These are phyloP conservation scores for Thelonectria rubi DNA, from an alignment of 2,329 filamentous ascomycete genomes.

Conservation along the genomic window DNA sequence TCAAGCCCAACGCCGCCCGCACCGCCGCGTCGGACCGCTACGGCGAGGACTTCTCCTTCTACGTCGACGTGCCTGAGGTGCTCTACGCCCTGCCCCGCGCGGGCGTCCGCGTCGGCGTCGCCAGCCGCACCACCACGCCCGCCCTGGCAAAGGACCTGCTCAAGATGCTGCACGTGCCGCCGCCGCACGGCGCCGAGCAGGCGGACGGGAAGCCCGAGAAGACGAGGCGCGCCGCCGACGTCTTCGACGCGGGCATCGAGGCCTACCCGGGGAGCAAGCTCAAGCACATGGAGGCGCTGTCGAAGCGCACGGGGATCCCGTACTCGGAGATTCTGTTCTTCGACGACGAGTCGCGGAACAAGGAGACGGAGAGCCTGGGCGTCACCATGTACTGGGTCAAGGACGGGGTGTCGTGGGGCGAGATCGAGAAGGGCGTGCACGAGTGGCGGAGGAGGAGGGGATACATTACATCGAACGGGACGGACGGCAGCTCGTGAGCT, in stretches of 20 bases:
- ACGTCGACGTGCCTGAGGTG: slow-evolving; percentile 72
- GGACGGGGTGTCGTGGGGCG: slow-evolving; percentile 79
- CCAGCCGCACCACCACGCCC: slow-evolving; percentile 82
- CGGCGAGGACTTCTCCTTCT: slow-evolving; percentile 76
- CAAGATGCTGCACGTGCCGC: slow-evolving; percentile 71
- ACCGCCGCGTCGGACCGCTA: slow-evolving; percentile 60
- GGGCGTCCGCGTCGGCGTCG: slow-evolving; percentile 71
- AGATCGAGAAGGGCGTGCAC: slow-evolving; percentile 81
- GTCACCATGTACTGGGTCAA: slow-evolving; percentile 85
- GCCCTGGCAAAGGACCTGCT: slow-evolving; percentile 84
- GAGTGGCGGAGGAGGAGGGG: slow-evolving; percentile 82
- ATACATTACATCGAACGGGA: slow-evolving; percentile 35
- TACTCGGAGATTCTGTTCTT: slow-evolving; percentile 95
- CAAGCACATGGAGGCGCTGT: slow-evolving; percentile 81
- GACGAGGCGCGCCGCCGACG: slow-evolving; percentile 60
- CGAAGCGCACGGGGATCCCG: slow-evolving; percentile 73
- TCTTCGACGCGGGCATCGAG: slow-evolving; percentile 69
- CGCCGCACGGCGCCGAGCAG: slow-evolving; percentile 39
- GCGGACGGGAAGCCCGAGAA: slow-evolving; percentile 41
- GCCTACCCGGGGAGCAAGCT: slow-evolving; percentile 84
- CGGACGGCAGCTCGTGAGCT: neutral
- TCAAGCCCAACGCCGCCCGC: slow-evolving; percentile 60
- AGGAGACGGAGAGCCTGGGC: slow-evolving; percentile 80
- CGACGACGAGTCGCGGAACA: slow-evolving; percentile 88
- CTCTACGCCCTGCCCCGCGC: slow-evolving; percentile 65